Evolutionary conservation across 2,329 filamentous ascomycete species (phyloP).

Genomic region (Fusarium tuaranense): DNA sequence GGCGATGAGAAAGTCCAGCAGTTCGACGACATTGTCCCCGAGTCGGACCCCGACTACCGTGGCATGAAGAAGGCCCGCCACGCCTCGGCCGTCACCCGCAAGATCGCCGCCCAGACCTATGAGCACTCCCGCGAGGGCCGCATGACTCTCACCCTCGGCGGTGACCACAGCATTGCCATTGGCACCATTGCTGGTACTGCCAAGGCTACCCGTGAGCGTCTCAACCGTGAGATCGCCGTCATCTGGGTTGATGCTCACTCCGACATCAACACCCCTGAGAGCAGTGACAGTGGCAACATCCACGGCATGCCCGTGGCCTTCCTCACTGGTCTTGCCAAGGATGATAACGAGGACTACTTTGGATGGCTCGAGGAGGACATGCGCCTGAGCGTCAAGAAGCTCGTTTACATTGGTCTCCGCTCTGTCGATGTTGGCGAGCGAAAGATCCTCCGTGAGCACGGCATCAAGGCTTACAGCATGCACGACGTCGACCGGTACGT

Average conservation of each 20-base stretch:
- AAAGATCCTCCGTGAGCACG: conserved; percentile 86
- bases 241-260: conserved; percentile 99
- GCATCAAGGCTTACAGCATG: conserved; percentile 98
- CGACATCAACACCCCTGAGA: conserved; percentile 97
- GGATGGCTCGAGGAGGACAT: conserved; percentile 87
- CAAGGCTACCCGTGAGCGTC: conserved; percentile 85
- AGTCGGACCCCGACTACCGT: conserved; percentile 81
- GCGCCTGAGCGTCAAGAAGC: conserved; percentile 78
- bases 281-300: conserved; percentile 89
- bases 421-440: conserved; percentile 97
- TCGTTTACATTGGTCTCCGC: conserved; percentile 96
- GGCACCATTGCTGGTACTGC: conserved; percentile 91
- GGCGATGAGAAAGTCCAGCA: conserved; percentile 86
- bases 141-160: conserved; percentile 91
- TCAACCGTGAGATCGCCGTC: conserved; percentile 87
- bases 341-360: conserved; percentile 83
- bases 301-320: conserved; percentile 99
- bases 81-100: conserved; percentile 85
- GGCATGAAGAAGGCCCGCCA: conserved; percentile 94
- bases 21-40: conserved; percentile 81
- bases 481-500: conserved; percentile 91
- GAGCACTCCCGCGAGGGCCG: conserved; percentile 84
- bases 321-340: conserved; percentile 84
- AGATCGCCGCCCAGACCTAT: conserved; percentile 88
- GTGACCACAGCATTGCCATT: conserved; percentile 96